Evolutionary conservation across 73 alveolate genomes (phyloP), one percentile per base, ranked within the genome.

Genomic region (Paraurostyla sp.): DNA sequence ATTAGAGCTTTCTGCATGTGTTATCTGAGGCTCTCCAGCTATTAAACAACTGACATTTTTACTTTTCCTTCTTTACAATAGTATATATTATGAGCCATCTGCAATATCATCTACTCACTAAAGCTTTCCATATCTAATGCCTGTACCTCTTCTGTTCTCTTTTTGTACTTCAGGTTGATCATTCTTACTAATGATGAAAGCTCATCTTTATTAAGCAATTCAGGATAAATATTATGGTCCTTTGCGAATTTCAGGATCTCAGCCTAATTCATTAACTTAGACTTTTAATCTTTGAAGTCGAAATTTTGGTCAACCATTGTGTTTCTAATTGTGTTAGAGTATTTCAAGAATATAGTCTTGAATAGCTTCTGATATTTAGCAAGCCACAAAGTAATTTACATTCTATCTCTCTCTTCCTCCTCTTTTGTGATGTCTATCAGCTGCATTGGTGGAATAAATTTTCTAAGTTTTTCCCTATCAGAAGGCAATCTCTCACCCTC

Each of bases 381-480:
- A 29, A 90, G 13, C 76, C 81, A 78, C 6, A 81, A 56, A 36
- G 81, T 68, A 18, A 90, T 65, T 13, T 62, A 65, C 32, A 81
- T 71, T 35, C 46, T 65, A 62, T 90, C 95, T 68, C 95, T 46
- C 36, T 90, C 95, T 45, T 90, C 95, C 57, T 90, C 95, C 22
- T 90, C 90, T 22, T 68, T 73, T 22, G 62, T 83, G 25, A 90
- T 58, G 46, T 71, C 81, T 0, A 90, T 41, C 0, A 90, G 86
- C 30, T 49, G 75, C 49, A 51, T 65, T 20, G 23, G 27, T 0
- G 92, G 92, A 7, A 42, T 63, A 65, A 42, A 25, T 29, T 60
- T 42, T 35, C 76, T 30, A 54, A 62, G 73, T 40, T 46, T 33
- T 41, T 52, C 91, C 38, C 59, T 15, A 7, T 32, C 59, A 0